Conservation (phyloP, 2,329 filamentous ascomycete genomes). For the Ascochyta pisi region DNA sequence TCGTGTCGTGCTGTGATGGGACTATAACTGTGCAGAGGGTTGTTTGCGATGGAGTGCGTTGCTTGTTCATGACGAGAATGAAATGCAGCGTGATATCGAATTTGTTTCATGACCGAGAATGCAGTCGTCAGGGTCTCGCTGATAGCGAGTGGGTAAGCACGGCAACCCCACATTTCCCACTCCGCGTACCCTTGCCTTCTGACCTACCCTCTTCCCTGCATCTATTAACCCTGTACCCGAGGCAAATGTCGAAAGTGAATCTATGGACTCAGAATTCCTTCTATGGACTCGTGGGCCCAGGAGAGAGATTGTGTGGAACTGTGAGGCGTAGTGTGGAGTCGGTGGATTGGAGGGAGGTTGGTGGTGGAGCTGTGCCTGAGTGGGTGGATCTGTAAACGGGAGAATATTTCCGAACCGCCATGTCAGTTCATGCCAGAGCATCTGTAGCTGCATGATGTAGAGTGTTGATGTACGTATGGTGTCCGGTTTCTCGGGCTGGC, state of each 20-base stretch:
- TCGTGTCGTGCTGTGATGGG: too few species aligned
- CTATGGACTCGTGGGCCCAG: background rate
- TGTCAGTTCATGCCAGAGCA: conserved; percentile 2
- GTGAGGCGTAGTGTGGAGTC: conserved; percentile 3
- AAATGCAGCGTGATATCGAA: background rate
- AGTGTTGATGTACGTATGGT: background rate
- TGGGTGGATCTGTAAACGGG: background rate
- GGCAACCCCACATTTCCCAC: conserved; percentile 11
- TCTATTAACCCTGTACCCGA: background rate
- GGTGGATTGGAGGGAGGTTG: background rate
- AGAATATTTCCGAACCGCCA: conserved; percentile 1
- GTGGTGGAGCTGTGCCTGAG: conserved; percentile 1
- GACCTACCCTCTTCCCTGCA: conserved; percentile 3
- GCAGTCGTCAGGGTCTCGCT: background rate
- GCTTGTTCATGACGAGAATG: too few species aligned
- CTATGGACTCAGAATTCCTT: background rate
- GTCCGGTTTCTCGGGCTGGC: background rate
- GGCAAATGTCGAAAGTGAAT: background rate
- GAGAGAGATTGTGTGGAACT: background rate
- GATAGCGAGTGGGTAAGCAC: background rate
- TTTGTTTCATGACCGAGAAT: conserved; percentile 6
- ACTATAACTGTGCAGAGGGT: too few species aligned
- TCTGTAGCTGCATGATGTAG: conserved; percentile 3
- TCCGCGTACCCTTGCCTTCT: background rate
- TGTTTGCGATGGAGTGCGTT: too few species aligned